Evolutionary conservation across 1,284 basidiomycete species (phyloP), one percentile per base, ranked within the genome.

Genomic region (Ustilago lituana): DNA sequence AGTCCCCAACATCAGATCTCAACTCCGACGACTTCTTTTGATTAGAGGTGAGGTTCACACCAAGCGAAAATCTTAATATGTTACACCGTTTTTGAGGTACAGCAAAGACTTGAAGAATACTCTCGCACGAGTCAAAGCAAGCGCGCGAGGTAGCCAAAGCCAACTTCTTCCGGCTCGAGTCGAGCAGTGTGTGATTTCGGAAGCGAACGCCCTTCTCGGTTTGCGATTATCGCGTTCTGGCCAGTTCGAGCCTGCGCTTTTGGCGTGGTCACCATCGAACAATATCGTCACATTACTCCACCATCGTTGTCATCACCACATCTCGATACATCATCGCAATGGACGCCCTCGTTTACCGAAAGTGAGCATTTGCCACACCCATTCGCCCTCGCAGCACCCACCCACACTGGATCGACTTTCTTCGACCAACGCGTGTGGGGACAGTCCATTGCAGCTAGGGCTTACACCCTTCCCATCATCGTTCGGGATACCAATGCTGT

Each of bases 321-420:
- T 22, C 22, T 23, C 27, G 44, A 47, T 33, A 35, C 50, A 44
- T 41, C 36, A 36, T 56, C 56, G 66, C 56, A 57, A 74, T 74
- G 73, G 73, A 74, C 68, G 56, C 73, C 37, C 73, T 74, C 65
- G 73, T 74, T 50, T 62, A 74, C 65, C 63, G 64, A 40, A 68
- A 69, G 73, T 74, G 40, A 68, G 73, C 47, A 64, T 56, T 55
- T 19, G n/a, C n/a, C 14, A 6, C 15, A 9, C 17, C 44, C n/a
- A 9, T 11, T 23, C 20, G 3, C 31, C 33, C 23, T 32, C 10
- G 14, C 54, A 20, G 8, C 36, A 32, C 20, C 44, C n/a, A n/a
- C n/a, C n/a, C n/a, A n/a, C n/a, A n/a, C n/a, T n/a, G n/a, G n/a
- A n/a, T n/a, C n/a, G n/a, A 20, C 38, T 17, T n/a, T 24, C 7